phyloP scores from a whole-genome alignment of 305 asterid species.

The Stenogyne calaminthoides region DNA sequence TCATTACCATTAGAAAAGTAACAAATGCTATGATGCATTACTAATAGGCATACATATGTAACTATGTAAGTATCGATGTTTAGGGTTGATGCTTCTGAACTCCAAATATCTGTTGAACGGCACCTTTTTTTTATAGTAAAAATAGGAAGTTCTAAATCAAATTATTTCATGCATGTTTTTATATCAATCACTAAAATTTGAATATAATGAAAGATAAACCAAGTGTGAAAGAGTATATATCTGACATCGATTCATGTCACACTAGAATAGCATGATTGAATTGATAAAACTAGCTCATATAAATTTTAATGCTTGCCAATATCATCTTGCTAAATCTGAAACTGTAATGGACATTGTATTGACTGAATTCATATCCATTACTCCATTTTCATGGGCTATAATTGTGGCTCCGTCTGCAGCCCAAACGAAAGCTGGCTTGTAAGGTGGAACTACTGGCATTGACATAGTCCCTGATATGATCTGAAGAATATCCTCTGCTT shows the following conservation, averaged over 20 bases:
- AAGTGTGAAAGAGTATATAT: not conserved
- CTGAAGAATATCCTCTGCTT: slow-evolving; percentile 28
- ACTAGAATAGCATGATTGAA: not conserved
- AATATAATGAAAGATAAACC: too few species aligned
- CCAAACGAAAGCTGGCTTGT: slow-evolving; percentile 43
- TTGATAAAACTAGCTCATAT: not conserved
- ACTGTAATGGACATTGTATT: not conserved
- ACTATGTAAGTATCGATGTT: not conserved
- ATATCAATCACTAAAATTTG: not conserved
- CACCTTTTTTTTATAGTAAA: not conserved
- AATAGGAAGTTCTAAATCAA: not conserved
- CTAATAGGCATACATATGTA: not conserved
- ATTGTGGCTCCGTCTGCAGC: slow-evolving; percentile 11
- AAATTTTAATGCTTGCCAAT: not conserved
- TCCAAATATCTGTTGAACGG: not conserved
- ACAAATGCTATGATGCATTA: not conserved
- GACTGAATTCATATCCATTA: slow-evolving; percentile 12
- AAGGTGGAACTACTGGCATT: slow-evolving; percentile 32
- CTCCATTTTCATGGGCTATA: not conserved
- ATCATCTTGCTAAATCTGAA: slow-evolving; percentile 6
- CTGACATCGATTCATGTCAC: not conserved
- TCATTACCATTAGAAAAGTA: not conserved
- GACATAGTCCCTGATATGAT: slow-evolving; percentile 31
- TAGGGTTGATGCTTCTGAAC: not conserved
- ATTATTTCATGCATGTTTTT: not conserved